A percentile compares a stretch with the other conserved stretches of the same genome.
These are phyloP conservation scores for Cephaloascus fragrans DNA, from an alignment of 805 yeast genomes.

Conservation along the genomic window DNA sequence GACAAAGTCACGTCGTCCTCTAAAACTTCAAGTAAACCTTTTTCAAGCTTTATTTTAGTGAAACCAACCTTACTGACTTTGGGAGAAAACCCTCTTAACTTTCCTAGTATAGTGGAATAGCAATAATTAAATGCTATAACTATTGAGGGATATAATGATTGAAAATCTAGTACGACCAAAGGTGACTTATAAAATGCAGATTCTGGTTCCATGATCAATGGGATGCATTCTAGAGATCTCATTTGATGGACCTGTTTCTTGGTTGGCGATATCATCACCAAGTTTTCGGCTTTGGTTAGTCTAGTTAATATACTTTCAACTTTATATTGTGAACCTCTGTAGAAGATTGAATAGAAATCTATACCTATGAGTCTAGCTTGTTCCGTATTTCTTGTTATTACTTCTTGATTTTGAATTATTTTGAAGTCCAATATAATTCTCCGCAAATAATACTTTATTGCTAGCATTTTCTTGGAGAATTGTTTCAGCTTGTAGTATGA, in stretches of 20 bases:
- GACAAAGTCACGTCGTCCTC: constrained; percentile 53
- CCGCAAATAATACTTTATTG: constrained; percentile 34
- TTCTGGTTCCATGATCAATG: constrained; percentile 88
- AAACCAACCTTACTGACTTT: constrained; percentile 44
- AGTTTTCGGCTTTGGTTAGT: constrained; percentile 68
- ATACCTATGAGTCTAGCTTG: constrained; percentile 82
- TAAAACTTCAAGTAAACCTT: constrained; percentile 46
- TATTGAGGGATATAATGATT: constrained; percentile 87
- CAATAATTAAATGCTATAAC: constrained; percentile 89
- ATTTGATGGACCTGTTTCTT: constrained; percentile 74
- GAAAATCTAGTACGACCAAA: constrained; percentile 82
- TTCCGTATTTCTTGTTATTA: constrained; percentile 64
- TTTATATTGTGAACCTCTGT: constrained; percentile 89
- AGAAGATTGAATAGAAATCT: constrained; percentile 79
- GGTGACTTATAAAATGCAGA: constrained; percentile 84
- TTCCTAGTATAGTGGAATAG: constrained; percentile 63
- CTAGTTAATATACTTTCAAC: constrained; percentile 80
- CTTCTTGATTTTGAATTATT: constrained; percentile 51
- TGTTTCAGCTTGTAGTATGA: constrained; percentile 16
- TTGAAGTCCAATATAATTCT: constrained; percentile 33
- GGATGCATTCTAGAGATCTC: constrained; percentile 78
- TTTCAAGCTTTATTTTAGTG: constrained; percentile 35
- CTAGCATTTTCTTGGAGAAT: constrained; percentile 14
- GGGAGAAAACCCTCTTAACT: constrained; percentile 42
- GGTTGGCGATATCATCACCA: constrained; percentile 67